A percentile compares a stretch with the other conserved stretches of the same genome.
These are phyloP conservation scores for Leishmania tropica DNA, from an alignment of 208 protist species.

Conservation along the genomic window DNA sequence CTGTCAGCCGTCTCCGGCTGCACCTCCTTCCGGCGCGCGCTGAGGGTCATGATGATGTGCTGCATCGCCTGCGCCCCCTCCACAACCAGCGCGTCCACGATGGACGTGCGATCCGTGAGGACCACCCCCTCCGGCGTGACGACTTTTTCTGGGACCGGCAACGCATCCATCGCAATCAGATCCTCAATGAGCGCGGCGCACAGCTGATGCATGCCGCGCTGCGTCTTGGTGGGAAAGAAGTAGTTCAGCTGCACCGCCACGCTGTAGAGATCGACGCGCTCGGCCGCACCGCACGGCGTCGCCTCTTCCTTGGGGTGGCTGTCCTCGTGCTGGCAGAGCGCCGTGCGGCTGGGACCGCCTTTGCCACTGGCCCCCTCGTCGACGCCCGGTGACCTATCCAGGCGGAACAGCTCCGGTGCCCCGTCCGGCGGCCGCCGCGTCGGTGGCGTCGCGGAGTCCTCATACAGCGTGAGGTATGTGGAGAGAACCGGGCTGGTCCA, in stretches of 20 bases:
- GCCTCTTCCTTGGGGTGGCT: background rate
- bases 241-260: conserved; percentile 29
- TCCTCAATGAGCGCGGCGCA: conserved; percentile 39
- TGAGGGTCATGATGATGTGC: conserved; percentile 23
- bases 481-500: conserved; percentile 18
- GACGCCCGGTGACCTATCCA: background rate
- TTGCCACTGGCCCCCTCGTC: background rate
- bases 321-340: background rate
- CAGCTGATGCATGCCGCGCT: conserved; percentile 25
- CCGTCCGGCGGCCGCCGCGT: background rate
- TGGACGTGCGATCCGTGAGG: conserved; percentile 21
- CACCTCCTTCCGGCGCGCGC: conserved; percentile 1
- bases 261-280: conserved; percentile 31
- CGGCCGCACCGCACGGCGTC: background rate
- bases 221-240: conserved; percentile 52
- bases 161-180: conserved; percentile 22
- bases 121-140: conserved; percentile 16
- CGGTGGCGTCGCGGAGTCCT: background rate
- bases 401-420: background rate
- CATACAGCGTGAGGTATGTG: conserved; percentile 10
- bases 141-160: conserved; percentile 24
- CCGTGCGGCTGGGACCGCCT: background rate
- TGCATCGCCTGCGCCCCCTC: conserved; percentile 34
- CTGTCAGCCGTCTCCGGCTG: conserved; percentile 4
- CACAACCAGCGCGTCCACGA: conserved; percentile 23